These are phyloP conservation scores for Nicotiana tabacum DNA, from an alignment of 257 asterid species.

Conservation along the genomic window DNA sequence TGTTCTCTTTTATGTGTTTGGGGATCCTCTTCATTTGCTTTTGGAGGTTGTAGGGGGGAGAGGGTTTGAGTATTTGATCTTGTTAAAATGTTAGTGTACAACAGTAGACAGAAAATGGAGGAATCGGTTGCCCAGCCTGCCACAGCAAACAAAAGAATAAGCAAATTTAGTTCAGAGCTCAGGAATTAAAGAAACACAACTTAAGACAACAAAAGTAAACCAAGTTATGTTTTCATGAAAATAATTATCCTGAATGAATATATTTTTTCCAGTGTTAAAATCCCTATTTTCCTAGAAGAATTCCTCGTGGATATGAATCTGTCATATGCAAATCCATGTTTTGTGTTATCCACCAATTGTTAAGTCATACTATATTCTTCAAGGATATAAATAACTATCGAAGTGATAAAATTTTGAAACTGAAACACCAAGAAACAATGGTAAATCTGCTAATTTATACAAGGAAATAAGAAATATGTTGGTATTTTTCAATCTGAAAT, in stretches of 20 bases:
- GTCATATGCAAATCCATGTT: not conserved
- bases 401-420: not conserved
- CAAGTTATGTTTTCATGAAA: not conserved
- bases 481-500: not conserved
- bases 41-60: not conserved
- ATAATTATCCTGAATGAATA: not conserved
- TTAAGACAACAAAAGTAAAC: not conserved
- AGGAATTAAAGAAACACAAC: not conserved
- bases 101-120: not conserved
- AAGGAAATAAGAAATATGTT: not conserved
- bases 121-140: slow-evolving; percentile 6
- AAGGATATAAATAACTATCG: not conserved
- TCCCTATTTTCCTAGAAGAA: not conserved
- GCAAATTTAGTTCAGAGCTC: not conserved
- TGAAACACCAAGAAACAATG: not conserved
- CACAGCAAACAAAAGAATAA: not conserved
- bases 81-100: not conserved
- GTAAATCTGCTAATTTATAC: not conserved
- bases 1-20: not conserved
- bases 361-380: not conserved
- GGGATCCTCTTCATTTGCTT: not conserved
- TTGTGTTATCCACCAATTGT: not conserved
- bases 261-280: not conserved
- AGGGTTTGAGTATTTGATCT: not conserved
- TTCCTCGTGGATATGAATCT: not conserved